These are phyloP conservation scores for Coemansia erecta DNA, from an alignment of 192 early-diverging fungal species.

Conservation along the genomic window DNA sequence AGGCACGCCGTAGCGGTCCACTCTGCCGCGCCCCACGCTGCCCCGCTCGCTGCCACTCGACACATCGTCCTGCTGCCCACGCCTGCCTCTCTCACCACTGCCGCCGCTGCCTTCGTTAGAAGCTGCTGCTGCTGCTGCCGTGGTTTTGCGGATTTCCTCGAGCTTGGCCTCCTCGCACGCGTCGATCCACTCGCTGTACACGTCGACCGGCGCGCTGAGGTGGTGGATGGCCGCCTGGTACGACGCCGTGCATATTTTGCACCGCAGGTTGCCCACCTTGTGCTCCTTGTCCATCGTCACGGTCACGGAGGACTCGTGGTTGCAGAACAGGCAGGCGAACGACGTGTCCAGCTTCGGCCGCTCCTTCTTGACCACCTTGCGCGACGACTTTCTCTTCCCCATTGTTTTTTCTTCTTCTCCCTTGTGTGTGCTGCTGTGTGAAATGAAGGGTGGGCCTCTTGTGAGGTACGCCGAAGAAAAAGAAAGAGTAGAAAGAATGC, in stretches of 20 bases:
- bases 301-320: slow-evolving; percentile 77
- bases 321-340: slow-evolving; percentile 85
- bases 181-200: slow-evolving; percentile 91
- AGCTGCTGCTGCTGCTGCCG: background rate
- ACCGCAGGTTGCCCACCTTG: slow-evolving; percentile 73
- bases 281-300: slow-evolving; percentile 66
- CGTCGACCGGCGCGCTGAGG: slow-evolving; percentile 79
- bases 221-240: slow-evolving; percentile 70
- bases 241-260: slow-evolving; percentile 73
- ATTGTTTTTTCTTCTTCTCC: slow-evolving; percentile 15
- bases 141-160: slow-evolving; percentile 3
- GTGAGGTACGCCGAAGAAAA: no score
- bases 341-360: slow-evolving; percentile 67
- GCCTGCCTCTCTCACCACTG: no score
- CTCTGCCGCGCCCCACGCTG: background rate
- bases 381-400: slow-evolving; percentile 78
- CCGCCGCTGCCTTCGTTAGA: background rate
- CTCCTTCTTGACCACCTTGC: slow-evolving; percentile 66
- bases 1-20: background rate
- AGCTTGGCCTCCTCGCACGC: slow-evolving; percentile 66
- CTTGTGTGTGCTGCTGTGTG: no score
- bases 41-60: background rate
- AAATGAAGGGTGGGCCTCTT: slow-evolving; percentile 1
- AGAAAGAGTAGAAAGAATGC: background rate
- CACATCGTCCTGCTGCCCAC: background rate